These are phyloP conservation scores for Wallacemonas sp. DNA, from an alignment of 208 protist genomes.

Conservation along the genomic window DNA sequence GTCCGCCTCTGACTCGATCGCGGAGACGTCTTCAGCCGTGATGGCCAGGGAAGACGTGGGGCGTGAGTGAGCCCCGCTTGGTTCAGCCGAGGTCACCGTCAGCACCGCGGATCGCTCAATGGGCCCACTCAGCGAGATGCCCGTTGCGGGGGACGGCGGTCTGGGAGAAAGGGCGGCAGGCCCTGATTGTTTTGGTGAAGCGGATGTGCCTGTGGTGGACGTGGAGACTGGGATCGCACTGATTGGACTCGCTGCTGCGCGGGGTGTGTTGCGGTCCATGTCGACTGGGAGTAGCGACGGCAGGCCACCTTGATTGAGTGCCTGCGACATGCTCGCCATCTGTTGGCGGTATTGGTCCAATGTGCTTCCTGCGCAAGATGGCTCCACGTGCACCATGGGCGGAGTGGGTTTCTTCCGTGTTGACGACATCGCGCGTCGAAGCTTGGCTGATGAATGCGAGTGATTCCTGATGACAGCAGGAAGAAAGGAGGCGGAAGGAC, in stretches of 20 bases:
- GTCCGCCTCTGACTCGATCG: conserved; percentile 2
- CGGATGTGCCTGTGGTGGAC: background rate
- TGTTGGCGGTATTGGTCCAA: conserved; percentile 4
- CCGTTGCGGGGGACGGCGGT: too few relatives aligned
- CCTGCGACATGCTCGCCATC: background rate
- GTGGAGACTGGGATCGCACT: background rate
- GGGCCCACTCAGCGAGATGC: too few relatives aligned
- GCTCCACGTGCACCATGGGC: background rate
- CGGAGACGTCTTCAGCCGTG: background rate
- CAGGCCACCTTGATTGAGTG: background rate
- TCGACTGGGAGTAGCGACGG: conserved; percentile 22
- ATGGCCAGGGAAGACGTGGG: too few relatives aligned
- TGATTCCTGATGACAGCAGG: background rate
- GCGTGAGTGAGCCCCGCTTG: background rate
- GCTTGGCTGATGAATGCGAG: background rate
- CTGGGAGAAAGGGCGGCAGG: too few relatives aligned
- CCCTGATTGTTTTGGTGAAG: too few relatives aligned
- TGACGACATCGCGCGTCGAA: too few relatives aligned
- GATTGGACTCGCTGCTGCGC: too few relatives aligned
- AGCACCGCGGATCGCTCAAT: too few relatives aligned
- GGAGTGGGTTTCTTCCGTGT: background rate
- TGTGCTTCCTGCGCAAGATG: background rate
- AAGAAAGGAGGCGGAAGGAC: conserved; percentile 17
- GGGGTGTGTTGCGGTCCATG: conserved; percentile 30
- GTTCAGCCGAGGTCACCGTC: too few relatives aligned